A percentile compares a stretch with the other conserved stretches of the same genome.
Evolutionary conservation across 2,329 filamentous ascomycete species (phyloP).

Genomic region (Claviceps monticola): DNA sequence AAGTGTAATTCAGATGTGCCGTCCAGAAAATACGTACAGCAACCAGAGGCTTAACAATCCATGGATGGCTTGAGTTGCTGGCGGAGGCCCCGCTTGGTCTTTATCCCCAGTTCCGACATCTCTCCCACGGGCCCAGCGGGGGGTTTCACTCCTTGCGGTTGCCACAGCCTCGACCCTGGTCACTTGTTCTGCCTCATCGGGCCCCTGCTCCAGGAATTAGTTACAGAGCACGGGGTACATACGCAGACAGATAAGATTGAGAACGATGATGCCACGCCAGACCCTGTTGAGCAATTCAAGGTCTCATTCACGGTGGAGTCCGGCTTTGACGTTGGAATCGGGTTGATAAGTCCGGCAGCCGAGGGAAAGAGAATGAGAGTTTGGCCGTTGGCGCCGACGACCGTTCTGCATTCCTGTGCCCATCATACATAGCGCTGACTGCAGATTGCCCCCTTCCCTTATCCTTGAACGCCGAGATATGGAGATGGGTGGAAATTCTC

Average conservation of each 20-base stretch:
- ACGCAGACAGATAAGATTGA: background rate
- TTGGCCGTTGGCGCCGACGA: background rate
- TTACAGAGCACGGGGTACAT: background rate
- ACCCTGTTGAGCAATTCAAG: background rate
- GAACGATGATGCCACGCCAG: background rate
- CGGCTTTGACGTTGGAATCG: background rate
- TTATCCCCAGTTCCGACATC: background rate
- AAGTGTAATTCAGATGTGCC: too few relatives aligned
- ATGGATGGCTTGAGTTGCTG: background rate
- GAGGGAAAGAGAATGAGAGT: background rate
- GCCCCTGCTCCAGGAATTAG: background rate
- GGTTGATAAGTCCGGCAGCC: background rate
- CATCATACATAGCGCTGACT: background rate
- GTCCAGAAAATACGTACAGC: too few relatives aligned
- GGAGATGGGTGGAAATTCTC: background rate
- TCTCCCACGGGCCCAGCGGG: too few relatives aligned
- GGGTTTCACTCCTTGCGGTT: background rate
- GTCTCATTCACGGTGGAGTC: background rate
- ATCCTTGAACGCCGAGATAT: background rate
- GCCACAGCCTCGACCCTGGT: background rate
- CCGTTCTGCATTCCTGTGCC: background rate
- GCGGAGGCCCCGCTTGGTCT: background rate
- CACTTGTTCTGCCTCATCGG: background rate
- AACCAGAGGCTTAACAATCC: background rate
- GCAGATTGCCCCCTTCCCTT: background rate